Conservation (phyloP, 495 filamentous ascomycete genomes). For the Lasiosphaeria hispida region DNA sequence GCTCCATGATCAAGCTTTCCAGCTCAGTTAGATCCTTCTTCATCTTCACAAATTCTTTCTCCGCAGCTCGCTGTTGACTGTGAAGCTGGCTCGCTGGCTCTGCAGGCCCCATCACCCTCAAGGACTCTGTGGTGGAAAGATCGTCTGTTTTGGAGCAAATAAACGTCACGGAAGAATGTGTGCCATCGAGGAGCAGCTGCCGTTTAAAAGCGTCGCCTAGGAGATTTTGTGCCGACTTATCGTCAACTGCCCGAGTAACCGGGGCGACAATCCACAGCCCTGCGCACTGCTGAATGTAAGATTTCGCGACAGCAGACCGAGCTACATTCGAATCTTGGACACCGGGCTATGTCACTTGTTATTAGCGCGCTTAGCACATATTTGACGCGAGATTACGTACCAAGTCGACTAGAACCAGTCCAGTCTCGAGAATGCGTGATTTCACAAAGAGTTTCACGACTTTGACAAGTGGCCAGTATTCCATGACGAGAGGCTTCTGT, state of each 20-base stretch:
- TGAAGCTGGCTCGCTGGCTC: conserved; percentile 36
- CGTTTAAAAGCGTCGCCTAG: conserved; percentile 60
- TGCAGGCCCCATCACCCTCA: conserved; percentile 31
- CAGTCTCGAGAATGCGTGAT: conserved; percentile 54
- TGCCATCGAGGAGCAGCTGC: conserved; percentile 64
- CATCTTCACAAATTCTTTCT: conserved; percentile 31
- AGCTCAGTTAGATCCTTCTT: conserved; percentile 12
- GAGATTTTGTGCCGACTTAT: conserved; percentile 61
- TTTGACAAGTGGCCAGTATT: conserved; percentile 66
- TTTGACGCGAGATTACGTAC: conserved; percentile 26
- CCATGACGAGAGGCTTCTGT: conserved; percentile 38
- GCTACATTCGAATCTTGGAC: conserved; percentile 65
- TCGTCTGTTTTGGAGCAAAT: conserved; percentile 72
- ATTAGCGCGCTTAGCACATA: background rate
- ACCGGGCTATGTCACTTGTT: conserved; percentile 43
- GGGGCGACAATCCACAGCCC: conserved; percentile 63
- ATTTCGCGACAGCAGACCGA: conserved; percentile 56
- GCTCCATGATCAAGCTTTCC: background rate
- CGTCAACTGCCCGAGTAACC: conserved; percentile 63
- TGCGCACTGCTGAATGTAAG: conserved; percentile 59
- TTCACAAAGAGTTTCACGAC: conserved; percentile 62
- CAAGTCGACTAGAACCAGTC: conserved; percentile 65
- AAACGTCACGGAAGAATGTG: conserved; percentile 56
- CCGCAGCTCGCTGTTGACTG: background rate
- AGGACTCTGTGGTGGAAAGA: conserved; percentile 44